Evolutionary conservation across 1,284 basidiomycete genomes (phyloP).

Genomic region (Boletus semigastroideus): DNA sequence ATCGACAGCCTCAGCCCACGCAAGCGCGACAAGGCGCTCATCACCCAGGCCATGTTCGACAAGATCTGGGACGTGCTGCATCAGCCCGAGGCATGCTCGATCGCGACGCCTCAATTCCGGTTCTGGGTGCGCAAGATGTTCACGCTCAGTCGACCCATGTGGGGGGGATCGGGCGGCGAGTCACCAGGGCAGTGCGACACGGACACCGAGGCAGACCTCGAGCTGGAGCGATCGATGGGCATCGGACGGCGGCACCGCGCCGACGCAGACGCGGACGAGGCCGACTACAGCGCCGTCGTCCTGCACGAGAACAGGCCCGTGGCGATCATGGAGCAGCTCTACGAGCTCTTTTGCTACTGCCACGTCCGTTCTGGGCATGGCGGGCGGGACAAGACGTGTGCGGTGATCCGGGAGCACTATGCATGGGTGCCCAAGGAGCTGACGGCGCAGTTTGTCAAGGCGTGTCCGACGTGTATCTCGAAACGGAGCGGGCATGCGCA

Average conservation of each 20-base stretch:
- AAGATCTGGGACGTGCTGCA: conserved; percentile 65
- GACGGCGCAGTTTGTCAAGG: conserved; percentile 70
- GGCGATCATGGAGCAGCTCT: conserved; percentile 72
- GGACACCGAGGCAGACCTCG: conserved; percentile 16
- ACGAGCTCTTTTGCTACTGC: conserved; percentile 70
- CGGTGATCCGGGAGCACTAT: conserved; percentile 60
- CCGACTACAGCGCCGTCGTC: conserved; percentile 39
- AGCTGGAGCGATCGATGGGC: conserved; percentile 22
- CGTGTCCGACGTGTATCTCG: conserved; percentile 65
- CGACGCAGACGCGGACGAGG: background rate
- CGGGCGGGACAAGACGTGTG: conserved; percentile 73
- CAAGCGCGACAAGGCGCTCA: conserved; percentile 67
- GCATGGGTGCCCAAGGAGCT: conserved; percentile 82
- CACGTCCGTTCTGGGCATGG: conserved; percentile 68
- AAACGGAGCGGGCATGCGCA: conserved; percentile 37
- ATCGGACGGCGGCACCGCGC: background rate
- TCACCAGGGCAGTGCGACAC: background rate
- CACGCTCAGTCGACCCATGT: conserved; percentile 41
- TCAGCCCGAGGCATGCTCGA: conserved; percentile 40
- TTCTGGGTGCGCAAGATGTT: conserved; percentile 85
- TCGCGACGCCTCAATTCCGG: conserved; percentile 64
- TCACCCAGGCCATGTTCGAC: conserved; percentile 67
- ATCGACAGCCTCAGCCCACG: conserved; percentile 52
- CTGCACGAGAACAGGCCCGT: conserved; percentile 69
- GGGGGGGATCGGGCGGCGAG: background rate